Evolutionary conservation across 2,329 filamentous ascomycete species (phyloP).

Genomic region (Dothiorella sarmentorum): DNA sequence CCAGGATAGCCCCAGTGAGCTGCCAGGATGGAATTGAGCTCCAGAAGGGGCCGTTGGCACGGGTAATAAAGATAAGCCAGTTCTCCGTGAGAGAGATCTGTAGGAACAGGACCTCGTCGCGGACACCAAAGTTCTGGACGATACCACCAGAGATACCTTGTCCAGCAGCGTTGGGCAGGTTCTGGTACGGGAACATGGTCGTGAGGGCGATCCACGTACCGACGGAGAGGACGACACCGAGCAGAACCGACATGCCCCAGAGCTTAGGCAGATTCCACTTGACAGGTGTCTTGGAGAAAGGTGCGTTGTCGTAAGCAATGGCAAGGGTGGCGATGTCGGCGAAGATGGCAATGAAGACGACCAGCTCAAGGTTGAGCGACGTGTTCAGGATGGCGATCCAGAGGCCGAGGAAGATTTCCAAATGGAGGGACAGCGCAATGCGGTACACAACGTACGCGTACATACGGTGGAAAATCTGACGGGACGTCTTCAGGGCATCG

Average conservation of each 20-base stretch:
- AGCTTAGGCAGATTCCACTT: constrained; percentile 95
- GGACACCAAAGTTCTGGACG: constrained; percentile 80
- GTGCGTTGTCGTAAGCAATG: constrained; percentile 90
- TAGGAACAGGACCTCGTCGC: constrained; percentile 81
- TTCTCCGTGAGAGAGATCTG: constrained; percentile 90
- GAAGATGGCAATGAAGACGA: constrained; percentile 94
- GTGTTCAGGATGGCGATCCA: constrained; percentile 88
- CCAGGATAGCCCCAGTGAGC: constrained; percentile 69
- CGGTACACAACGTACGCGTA: constrained; percentile 94
- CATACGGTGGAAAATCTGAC: constrained; percentile 96
- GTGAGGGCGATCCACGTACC: constrained; percentile 88
- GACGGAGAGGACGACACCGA: constrained; percentile 74
- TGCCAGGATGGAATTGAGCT: constrained; percentile 86
- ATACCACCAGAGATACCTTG: constrained; percentile 72
- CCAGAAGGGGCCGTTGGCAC: constrained; percentile 90
- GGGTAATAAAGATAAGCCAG: constrained; percentile 95
- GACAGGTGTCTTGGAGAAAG: constrained; percentile 79
- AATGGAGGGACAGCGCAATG: constrained; percentile 85
- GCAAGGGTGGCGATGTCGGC: constrained; percentile 88
- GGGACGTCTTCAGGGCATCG: constrained; percentile 85
- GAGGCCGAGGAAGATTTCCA: constrained; percentile 86
- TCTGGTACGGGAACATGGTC: constrained; percentile 63
- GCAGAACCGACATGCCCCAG: constrained; percentile 85
- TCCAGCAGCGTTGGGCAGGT: constrained; percentile 29
- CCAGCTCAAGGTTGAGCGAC: constrained; percentile 78